Base-by-base conservation (phyloP, 768 basidiomycete species). In the Agaricus subrufescens region DNA sequence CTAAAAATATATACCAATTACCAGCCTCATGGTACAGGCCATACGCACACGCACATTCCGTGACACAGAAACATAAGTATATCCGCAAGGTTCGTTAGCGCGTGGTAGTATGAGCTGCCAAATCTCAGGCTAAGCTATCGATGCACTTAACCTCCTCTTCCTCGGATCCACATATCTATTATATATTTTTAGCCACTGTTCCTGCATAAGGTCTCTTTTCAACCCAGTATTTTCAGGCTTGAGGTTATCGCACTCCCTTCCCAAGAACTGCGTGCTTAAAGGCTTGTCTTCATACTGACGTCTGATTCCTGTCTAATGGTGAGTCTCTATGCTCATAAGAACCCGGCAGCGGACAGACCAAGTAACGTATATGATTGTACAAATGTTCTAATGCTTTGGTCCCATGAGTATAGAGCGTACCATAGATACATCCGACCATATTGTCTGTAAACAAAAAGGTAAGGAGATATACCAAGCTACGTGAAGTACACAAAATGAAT, bases 341-440 rank as follows among this genome's bases (percentile, higher is more conserved):
- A 15, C 10, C 10, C 31, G 25, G 6, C 15, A 5, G 15, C n/a
- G 12, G 15, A 66, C 77, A 60, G 48, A 83, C 83, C 53, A 83
- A 67, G 53, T 59, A 65, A 57, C 71, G 75, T 34, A 85, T 75
- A 61, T 83, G 76, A 4, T 64, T 54, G 58, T 83, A 83, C 8
- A 85, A 66, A 25, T 67, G 66, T 60, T 83, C 83, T 9, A 84
- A 63, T 0, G 81, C 71, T 62, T 19, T 84, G 76, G 53, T 85
- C 82, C 81, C 82, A 85, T 0, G 79, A 78, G 59, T 84, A 85
- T 49, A 83, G 49, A 4, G 80, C 76, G 52, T 84, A 76, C 83
- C 82, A 84, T 12, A 83, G 66, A 40, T 76, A 74, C 4, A 75
- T 71, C 14, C 19, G 19, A 19, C 19, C 19, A 19, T 19, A 19